Percentiles rank a stretch among this genome's conserved stretches.
Conservation (phyloP, 805 yeast genomes). For the Lipomyces orientalis region DNA sequence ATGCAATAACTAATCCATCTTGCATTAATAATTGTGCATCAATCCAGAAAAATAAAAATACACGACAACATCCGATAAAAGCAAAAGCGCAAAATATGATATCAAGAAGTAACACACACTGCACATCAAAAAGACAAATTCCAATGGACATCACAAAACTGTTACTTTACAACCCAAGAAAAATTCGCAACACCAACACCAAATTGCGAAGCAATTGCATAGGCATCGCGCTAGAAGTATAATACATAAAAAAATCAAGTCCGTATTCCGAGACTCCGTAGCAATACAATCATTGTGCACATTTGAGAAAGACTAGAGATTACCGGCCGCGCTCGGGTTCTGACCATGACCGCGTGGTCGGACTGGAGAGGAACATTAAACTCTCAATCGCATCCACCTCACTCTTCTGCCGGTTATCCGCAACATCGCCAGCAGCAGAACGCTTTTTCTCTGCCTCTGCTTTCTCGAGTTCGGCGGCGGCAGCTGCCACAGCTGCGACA, state of each 20-base stretch:
- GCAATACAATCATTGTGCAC: not conserved
- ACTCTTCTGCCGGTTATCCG: conserved; percentile 22
- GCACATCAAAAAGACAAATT: not conserved
- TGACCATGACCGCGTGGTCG: conserved; percentile 32
- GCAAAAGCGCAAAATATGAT: not conserved
- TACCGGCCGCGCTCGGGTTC: conserved; percentile 10
- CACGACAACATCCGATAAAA: not conserved
- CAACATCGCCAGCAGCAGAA: conserved; percentile 1
- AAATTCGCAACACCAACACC: not conserved
- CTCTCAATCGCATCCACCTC: conserved; percentile 37
- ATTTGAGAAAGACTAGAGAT: not conserved
- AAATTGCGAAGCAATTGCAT: not conserved
- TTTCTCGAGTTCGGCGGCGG: conserved; percentile 20
- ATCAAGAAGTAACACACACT: not conserved
- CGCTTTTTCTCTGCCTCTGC: conserved; percentile 6
- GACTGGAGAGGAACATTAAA: conserved; percentile 36
- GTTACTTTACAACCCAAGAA: not conserved
- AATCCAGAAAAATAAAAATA: too few relatives aligned
- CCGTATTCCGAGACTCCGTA: not conserved
- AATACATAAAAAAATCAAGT: not conserved
- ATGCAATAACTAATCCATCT: not conserved
- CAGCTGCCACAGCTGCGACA: conserved; percentile 32
- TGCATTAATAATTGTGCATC: not conserved
- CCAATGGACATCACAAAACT: not conserved
- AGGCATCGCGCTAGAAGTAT: not conserved